Conservation (phyloP, 2,329 filamentous ascomycete genomes). For the Colletotrichum sp. region DNA sequence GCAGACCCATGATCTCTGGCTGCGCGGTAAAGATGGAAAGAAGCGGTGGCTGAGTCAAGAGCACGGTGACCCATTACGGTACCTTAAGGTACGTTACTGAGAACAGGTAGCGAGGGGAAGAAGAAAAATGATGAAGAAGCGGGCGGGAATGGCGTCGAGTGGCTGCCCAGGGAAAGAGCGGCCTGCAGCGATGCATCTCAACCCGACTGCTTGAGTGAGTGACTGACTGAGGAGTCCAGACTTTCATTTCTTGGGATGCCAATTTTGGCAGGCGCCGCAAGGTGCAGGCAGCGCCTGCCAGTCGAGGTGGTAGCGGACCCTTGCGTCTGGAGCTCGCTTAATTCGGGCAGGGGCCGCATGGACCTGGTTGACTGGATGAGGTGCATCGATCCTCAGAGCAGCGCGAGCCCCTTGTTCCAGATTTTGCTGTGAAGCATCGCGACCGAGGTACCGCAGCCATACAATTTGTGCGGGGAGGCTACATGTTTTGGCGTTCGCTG, state of each 20-base stretch:
- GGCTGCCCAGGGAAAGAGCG: not conserved
- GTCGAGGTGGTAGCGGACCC: constrained; percentile 11
- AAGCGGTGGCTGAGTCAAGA: not conserved
- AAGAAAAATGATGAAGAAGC: not conserved
- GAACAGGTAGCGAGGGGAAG: not conserved
- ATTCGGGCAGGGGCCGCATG: constrained; percentile 5
- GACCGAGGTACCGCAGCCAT: not conserved
- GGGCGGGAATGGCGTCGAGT: constrained; percentile 5
- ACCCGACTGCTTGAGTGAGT: not conserved
- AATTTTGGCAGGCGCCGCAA: constrained; percentile 21
- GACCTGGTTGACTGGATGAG: constrained; percentile 25
- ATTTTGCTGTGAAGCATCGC: constrained; percentile 17
- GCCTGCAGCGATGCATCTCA: not conserved
- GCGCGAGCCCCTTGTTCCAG: constrained; percentile 20
- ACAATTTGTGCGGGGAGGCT: not conserved
- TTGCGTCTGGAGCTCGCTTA: constrained; percentile 19
- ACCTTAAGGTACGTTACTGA: not conserved
- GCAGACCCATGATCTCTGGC: not conserved
- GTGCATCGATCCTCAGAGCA: constrained; percentile 10
- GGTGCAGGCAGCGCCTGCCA: constrained; percentile 6
- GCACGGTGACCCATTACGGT: not conserved
- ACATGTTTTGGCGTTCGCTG: constrained; percentile 12
- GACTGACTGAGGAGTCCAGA: not conserved
- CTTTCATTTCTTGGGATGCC: not conserved
- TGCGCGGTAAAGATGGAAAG: constrained; percentile 7